A percentile compares a stretch with the other conserved stretches of the same genome.
phyloP scores from a whole-genome alignment of 306 rosid species.

The Quercus glauca region DNA sequence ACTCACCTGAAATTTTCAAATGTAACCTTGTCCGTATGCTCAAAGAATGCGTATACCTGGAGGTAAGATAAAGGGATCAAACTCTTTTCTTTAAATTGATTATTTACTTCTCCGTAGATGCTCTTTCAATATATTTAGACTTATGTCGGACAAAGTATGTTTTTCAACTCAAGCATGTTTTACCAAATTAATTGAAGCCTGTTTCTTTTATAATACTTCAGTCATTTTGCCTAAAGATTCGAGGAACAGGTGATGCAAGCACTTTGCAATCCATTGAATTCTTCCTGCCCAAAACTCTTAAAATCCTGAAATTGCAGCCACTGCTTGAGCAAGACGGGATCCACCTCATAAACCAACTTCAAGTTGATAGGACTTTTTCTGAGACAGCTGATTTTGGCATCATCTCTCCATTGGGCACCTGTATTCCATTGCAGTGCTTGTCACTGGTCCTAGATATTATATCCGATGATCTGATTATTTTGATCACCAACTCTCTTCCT shows the following conservation, averaged over 20 bases:
- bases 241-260: constrained; percentile 21
- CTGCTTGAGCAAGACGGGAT: constrained; percentile 15
- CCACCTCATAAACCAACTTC: constrained; percentile 4
- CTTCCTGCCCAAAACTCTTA: constrained; percentile 23
- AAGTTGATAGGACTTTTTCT: constrained; percentile 6
- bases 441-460: constrained; percentile 29
- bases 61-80: constrained; percentile 11
- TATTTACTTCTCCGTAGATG: background rate
- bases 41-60: constrained; percentile 22
- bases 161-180: background rate
- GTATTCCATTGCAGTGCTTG: constrained; percentile 22
- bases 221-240: constrained; percentile 30
- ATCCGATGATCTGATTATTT: constrained; percentile 16
- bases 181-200: background rate
- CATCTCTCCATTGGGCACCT: constrained; percentile 1
- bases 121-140: background rate
- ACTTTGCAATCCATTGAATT: background rate
- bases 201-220: background rate
- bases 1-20: constrained; percentile 3
- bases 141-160: background rate
- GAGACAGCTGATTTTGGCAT: background rate
- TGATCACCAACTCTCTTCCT: constrained; percentile 12
- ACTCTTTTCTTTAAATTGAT: background rate
- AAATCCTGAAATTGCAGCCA: constrained; percentile 28
- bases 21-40: constrained; percentile 16